Evolutionary conservation across 257 asterid genomes (phyloP), one percentile per base, ranked within the genome.

Genomic region (Gentiana straminea): DNA sequence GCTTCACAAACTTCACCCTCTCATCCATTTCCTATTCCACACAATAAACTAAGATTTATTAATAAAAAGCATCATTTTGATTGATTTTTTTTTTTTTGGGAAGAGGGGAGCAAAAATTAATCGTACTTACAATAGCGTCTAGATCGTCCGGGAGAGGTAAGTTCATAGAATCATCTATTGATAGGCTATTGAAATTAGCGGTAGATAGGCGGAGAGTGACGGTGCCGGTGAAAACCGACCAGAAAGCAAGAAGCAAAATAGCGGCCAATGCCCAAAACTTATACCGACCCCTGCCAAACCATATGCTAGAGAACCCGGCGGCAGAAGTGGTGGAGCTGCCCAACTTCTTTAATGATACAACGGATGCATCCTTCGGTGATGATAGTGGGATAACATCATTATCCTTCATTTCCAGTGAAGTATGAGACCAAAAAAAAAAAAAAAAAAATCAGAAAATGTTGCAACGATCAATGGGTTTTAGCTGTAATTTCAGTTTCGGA

Each of bases 1-100:
- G 94, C 76, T 75, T 80, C 84, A 86, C 97, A 80, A 83, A 46
- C 65, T 80, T 83, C 90, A 84, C 93, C 73, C 97, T 86, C 73
- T 89, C 97, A 84, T 89, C 97, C 83, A 89, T 65, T 80, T 81
- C 93, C 97, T 89, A 68, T 24, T 5, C 13, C 67, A 49, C 48
- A 43, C 65, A 51, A 13, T 35, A 10, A 54, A 44, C 47, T 52
- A 51, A 24, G 54, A 38, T 10, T 4, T 13, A 45, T 13, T 32
- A 15, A 41, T 9, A 7, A 52, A 45, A 10, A 7, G 9, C 46
- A 41, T 41, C 46, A 41, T 5, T 24, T 24, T 24, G 24, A 24
- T 24, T 24, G 24, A 24, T 24, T 24, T 24, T 24, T 24, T 0
- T 0, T 24, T 24, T 24, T 24, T 24, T 41, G 1, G 46, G 10